Base-by-base conservation (phyloP, 805 yeast species). In the Saccharomyces cerevisiae region DNA sequence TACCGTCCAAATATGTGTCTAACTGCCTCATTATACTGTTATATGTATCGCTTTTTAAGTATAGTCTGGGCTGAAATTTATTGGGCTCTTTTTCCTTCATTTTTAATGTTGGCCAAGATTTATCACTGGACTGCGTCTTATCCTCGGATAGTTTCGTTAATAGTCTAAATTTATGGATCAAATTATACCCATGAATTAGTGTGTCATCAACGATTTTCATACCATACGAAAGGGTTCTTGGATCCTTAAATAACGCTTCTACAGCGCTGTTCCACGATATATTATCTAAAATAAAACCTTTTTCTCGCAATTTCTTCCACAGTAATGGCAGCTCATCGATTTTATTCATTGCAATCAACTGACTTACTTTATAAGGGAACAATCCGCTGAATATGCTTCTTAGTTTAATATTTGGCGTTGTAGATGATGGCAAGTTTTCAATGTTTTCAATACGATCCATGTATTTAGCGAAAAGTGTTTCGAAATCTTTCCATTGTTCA, bases 111-210 rank as follows among this genome's bases (percentile, higher is more conserved):
- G 61, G 51, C 63, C 65, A 59, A 11, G 66, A 49, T 17, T 49
- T 48, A 21, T 57, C 53, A 48, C 57, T 29, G 21, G 58, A 4
- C 60, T 57, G 9, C 51, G 61, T 55, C 30, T 54, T 55, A 28
- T 59, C 58, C 17, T 52, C 46, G 3, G 60, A 52, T 9, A 51
- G 22, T 48, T 56, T 61, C 30, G 52, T 59, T 21, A 63, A 53
- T 26, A 57, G 55, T 54, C 70, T 62, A 28, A 51, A 55, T 49
- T 65, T 68, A 53, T 64, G 70, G 29, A 55, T 69, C 59, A 62
- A 57, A 41, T 65, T 68, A 48, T 57, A 68, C 6, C 78, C 78
- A 54, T 73, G 73, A 50, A 74, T 69, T n/a, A 74, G 56, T 31
- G 59, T 67, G 6, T 59, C 59, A 51, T 74, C 70, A 22, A 67